Base-by-base conservation (phyloP, 1,284 basidiomycete species). In the Boletus semigastroideus region DNA sequence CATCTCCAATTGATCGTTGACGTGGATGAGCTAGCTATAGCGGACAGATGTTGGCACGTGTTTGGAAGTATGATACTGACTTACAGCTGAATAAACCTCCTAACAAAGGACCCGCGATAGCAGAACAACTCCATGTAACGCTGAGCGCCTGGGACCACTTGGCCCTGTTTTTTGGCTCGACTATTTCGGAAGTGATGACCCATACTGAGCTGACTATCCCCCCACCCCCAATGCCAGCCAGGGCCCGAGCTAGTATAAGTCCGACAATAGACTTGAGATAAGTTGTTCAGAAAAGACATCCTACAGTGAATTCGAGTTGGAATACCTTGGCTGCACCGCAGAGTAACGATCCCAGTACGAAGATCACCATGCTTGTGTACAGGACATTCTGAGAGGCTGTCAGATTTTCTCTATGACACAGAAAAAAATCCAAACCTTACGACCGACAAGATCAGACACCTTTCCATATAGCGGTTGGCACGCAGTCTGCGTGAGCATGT, bases 71-170 rank as follows among this genome's bases (percentile, higher is more conserved):
- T 51, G 48, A 60, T 49, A 36, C 49, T 42, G 42, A 72, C 83
- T 69, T 58, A 88, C 87, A 75, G 63, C 87, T 90, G 71, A 91
- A 92, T 52, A 84, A 63, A 38, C 90, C 88, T 43, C 89, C 89
- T 20, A 92, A 73, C 19, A 92, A 67, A 27, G 89, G 89, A 5
- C 90, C 88, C 49, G 87, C 86, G 52, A 91, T 69, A 33, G 89
- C 89, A 44, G 89, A 92, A 63, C 84, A 86, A 54, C 84, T 84
- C 89, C 89, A 92, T 37, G 89, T 91, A 49, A 90, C 68, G 59
- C 87, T 90, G 37, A 91, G 76, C 20, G 87, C 87, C 67, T 87
- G 86, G 11, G 87, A 89, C 90, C 87, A 92, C 64, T 83, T 87
- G 46, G 88, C 84, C 54, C 87, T 80, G 54, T 78, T 74, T 55